phyloP scores from a whole-genome alignment of 2,329 filamentous ascomycete genomes.

The Fusarium nurragi region DNA sequence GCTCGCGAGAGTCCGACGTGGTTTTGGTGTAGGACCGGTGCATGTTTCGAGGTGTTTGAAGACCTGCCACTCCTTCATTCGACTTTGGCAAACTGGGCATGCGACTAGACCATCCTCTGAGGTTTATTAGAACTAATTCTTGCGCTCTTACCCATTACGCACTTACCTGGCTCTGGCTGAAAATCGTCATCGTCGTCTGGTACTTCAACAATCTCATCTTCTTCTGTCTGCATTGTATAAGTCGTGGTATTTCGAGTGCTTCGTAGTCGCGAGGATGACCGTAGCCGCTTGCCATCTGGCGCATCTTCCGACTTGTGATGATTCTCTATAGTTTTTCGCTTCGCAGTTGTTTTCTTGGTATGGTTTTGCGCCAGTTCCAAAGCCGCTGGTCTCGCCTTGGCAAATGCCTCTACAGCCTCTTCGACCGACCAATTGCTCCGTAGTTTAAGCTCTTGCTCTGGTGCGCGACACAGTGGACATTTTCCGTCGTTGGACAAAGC shows the following conservation, averaged over 20 bases:
- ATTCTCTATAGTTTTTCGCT: conserved; percentile 60
- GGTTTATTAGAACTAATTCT: conserved; percentile 14
- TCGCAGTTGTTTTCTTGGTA: conserved; percentile 49
- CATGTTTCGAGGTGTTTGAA: conserved; percentile 83
- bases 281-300: conserved; percentile 58
- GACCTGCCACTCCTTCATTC: conserved; percentile 83
- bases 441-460: conserved; percentile 85
- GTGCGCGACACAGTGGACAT: conserved; percentile 83
- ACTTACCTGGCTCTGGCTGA: conserved; percentile 43
- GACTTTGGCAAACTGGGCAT: conserved; percentile 82
- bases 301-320: conserved; percentile 41
- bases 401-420: conserved; percentile 84
- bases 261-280: conserved; percentile 62
- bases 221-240: conserved; percentile 23
- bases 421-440: conserved; percentile 86
- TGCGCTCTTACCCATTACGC: background rate
- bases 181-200: conserved; percentile 46
- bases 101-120: conserved; percentile 78
- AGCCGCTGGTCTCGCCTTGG: conserved; percentile 68
- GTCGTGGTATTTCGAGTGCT: conserved; percentile 53
- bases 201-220: conserved; percentile 40
- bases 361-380: conserved; percentile 69
- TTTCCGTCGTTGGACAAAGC: conserved; percentile 84
- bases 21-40: conserved; percentile 49
- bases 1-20: conserved; percentile 7